phyloP scores from a whole-genome alignment of 1,284 basidiomycete genomes.

The Tilletia walkeri region DNA sequence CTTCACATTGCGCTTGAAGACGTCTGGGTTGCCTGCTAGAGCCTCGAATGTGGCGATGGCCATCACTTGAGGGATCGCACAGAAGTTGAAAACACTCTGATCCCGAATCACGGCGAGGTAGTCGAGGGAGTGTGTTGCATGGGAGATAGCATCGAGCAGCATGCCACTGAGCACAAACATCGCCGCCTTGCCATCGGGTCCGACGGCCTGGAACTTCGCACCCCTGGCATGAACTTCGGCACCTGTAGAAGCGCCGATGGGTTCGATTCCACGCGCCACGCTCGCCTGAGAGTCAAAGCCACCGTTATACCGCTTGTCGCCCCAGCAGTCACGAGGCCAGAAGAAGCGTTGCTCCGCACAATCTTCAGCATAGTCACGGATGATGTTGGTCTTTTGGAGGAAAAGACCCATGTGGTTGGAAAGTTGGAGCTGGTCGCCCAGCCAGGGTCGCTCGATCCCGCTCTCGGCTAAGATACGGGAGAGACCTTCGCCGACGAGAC shows the following conservation, averaged over 20 bases:
- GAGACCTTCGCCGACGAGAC: conserved; percentile 93
- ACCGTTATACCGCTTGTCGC: conserved; percentile 19
- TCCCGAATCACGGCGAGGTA: conserved; percentile 84
- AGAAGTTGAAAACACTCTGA: conserved; percentile 94
- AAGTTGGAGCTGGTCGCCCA: conserved; percentile 79
- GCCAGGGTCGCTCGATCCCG: conserved; percentile 74
- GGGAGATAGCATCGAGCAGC: conserved; percentile 83
- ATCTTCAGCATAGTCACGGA: conserved; percentile 92
- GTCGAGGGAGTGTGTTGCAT: conserved; percentile 81
- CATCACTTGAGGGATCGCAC: conserved; percentile 92
- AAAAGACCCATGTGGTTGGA: conserved; percentile 95
- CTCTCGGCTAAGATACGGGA: conserved; percentile 86
- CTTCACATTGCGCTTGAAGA: conserved; percentile 88
- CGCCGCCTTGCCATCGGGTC: conserved; percentile 38
- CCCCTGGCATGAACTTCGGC: conserved; percentile 47
- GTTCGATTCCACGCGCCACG: conserved; percentile 47
- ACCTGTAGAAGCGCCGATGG: conserved; percentile 25
- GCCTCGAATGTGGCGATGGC: conserved; percentile 87
- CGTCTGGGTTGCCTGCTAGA: conserved; percentile 89
- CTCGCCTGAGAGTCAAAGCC: conserved; percentile 41
- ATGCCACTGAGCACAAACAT: conserved; percentile 66
- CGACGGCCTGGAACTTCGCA: conserved; percentile 38
- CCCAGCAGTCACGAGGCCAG: conserved; percentile 94
- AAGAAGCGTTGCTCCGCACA: conserved; percentile 80
- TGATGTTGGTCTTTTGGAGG: conserved; percentile 97